Conservation (phyloP, 1,284 basidiomycete species). For the Caloboletus inedulis region DNA sequence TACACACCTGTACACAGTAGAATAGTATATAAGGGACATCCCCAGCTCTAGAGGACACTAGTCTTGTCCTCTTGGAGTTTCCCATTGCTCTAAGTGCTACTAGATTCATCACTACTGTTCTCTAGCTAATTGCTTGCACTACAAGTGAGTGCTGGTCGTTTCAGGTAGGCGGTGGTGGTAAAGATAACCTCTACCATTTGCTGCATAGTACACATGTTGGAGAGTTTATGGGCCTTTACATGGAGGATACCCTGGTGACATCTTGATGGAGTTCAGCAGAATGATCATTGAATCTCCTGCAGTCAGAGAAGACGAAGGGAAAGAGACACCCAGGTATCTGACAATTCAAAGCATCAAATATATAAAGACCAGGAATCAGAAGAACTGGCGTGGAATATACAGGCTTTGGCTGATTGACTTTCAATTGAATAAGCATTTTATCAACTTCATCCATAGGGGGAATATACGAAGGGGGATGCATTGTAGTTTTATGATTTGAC, state of each 20-base stretch:
- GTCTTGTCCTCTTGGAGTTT: too few species aligned
- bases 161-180: too few species aligned
- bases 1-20: too few species aligned
- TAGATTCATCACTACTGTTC: too few species aligned
- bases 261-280: background rate
- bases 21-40: too few species aligned
- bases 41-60: too few species aligned
- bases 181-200: background rate
- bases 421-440: too few species aligned
- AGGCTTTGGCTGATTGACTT: too few species aligned
- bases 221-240: background rate
- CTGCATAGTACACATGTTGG: background rate
- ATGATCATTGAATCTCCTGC: background rate
- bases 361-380: background rate
- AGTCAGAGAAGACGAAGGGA: background rate
- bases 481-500: background rate
- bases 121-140: too few species aligned
- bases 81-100: too few species aligned
- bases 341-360: background rate
- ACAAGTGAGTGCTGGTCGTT: too few species aligned
- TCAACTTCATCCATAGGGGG: background rate
- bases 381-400: too few species aligned
- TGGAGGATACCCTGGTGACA: background rate
- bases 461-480: background rate
- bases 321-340: background rate